phyloP scores from a whole-genome alignment of 31 red algal genomes.

The Bonnemaisonia californica region DNA sequence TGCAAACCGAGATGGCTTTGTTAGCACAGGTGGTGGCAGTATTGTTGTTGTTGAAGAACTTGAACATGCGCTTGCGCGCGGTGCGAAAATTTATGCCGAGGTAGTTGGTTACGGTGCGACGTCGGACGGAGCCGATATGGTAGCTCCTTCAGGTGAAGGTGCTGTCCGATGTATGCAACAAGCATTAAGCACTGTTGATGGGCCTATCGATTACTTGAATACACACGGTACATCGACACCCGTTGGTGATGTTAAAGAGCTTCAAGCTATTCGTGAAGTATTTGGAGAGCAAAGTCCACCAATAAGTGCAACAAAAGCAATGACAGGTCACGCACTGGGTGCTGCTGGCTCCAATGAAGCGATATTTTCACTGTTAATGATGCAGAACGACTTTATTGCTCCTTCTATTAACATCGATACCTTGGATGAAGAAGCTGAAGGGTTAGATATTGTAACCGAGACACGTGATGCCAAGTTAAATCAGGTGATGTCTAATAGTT shows the following conservation, averaged over 20 bases:
- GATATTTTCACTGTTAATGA: background rate
- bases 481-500: too few relatives aligned
- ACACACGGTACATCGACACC: slow-evolving; percentile 76
- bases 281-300: slow-evolving; percentile 1
- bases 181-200: slow-evolving; percentile 32
- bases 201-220: slow-evolving; percentile 61
- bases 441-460: too few relatives aligned
- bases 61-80: slow-evolving; percentile 27
- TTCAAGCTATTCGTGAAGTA: slow-evolving; percentile 35
- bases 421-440: too few relatives aligned
- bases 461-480: too few relatives aligned
- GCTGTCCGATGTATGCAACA: slow-evolving; percentile 31
- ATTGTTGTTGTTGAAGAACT: slow-evolving; percentile 58
- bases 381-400: too few relatives aligned
- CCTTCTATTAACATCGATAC: too few relatives aligned
- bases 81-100: slow-evolving; percentile 49
- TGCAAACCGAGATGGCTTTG: slow-evolving; percentile 57
- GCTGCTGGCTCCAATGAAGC: slow-evolving; percentile 67
- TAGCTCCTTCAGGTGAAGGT: slow-evolving; percentile 52
- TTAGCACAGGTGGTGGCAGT: slow-evolving; percentile 64
- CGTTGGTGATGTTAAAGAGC: slow-evolving; percentile 51
- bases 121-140: slow-evolving; percentile 61
- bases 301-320: slow-evolving; percentile 64
- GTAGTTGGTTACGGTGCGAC: slow-evolving; percentile 36
- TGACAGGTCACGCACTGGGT: slow-evolving; percentile 65